Percentiles rank a stretch among this genome's conserved stretches.
These are phyloP conservation scores for Zangia roseola DNA, from an alignment of 768 basidiomycete genomes.

Conservation along the genomic window DNA sequence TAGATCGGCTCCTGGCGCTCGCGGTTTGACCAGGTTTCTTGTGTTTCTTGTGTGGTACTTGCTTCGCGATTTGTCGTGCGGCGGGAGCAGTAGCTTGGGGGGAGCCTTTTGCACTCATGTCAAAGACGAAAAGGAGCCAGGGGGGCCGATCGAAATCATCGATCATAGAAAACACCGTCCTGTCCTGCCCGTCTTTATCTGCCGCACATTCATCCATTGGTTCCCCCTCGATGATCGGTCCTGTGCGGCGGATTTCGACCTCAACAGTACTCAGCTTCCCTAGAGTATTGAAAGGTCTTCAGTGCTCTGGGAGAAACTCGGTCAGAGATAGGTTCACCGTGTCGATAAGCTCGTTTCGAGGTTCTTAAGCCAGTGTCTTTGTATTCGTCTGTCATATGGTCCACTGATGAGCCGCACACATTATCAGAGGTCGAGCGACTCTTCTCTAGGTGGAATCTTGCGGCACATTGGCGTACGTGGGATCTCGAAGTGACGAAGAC, in stretches of 20 bases:
- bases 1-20: not conserved
- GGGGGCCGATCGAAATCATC: conserved; percentile 11
- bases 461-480: conserved; percentile 3
- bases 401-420: conserved; percentile 5
- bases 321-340: not conserved
- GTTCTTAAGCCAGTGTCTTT: conserved; percentile 10
- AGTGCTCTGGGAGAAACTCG: not conserved
- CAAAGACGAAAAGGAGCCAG: conserved; percentile 14
- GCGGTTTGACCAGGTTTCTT: not conserved
- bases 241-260: conserved; percentile 18
- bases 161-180: conserved; percentile 8
- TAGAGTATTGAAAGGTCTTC: not conserved
- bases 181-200: not conserved
- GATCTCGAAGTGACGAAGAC: conserved; percentile 6
- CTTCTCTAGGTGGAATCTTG: conserved; percentile 16
- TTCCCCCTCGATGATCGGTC: conserved; percentile 7
- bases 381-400: not conserved
- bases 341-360: not conserved
- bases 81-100: not conserved
- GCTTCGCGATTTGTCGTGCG: not conserved
- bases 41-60: not conserved
- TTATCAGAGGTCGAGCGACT: not conserved
- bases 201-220: not conserved
- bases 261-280: conserved; percentile 9
- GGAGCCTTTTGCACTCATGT: conserved; percentile 1